Evolutionary conservation across 345 rosid species (phyloP).

Genomic region (Salix suchowensis): DNA sequence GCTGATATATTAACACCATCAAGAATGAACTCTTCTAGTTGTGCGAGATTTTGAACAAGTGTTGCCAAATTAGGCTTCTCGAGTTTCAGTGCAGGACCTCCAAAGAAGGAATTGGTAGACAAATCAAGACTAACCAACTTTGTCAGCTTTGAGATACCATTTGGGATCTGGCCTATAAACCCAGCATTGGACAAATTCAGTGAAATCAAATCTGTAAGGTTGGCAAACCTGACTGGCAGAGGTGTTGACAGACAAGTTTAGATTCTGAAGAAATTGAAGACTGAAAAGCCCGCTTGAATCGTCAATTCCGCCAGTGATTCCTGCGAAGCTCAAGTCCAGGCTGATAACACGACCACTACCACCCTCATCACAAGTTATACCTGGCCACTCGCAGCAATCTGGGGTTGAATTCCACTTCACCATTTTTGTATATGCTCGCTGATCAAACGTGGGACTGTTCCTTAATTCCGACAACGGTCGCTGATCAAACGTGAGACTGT

Average conservation of each 20-base stretch:
- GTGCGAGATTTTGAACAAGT: conserved; percentile 23
- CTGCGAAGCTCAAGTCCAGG: conserved; percentile 37
- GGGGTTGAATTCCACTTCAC: conserved; percentile 23
- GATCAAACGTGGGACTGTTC: too few species aligned
- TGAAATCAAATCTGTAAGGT: conserved; percentile 26
- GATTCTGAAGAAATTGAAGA: conserved; percentile 32
- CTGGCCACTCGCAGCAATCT: conserved; percentile 41
- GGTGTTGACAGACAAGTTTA: conserved; percentile 36
- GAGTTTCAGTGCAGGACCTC: conserved; percentile 2
- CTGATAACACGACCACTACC: conserved; percentile 33
- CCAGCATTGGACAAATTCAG: conserved; percentile 41
- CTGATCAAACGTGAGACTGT: conserved; percentile 26
- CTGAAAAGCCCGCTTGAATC: conserved; percentile 33
- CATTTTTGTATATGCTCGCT: conserved; percentile 20
- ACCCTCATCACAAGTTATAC: conserved; percentile 36
- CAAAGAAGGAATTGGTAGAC: conserved; percentile 2
- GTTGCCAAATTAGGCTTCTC: conserved; percentile 27
- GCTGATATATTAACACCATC: conserved; percentile 37
- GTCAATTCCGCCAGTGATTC: conserved; percentile 28
- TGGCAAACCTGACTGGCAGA: conserved; percentile 23
- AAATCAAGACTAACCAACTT: conserved; percentile 43
- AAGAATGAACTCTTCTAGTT: conserved; percentile 21
- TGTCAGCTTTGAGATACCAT: conserved; percentile 26
- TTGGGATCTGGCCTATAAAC: conserved; percentile 35
- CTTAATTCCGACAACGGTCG: conserved; percentile 3